Evolutionary conservation across 345 rosid genomes (phyloP), one percentile per base, ranked within the genome.

Genomic region (Eutrema heterophyllum): DNA sequence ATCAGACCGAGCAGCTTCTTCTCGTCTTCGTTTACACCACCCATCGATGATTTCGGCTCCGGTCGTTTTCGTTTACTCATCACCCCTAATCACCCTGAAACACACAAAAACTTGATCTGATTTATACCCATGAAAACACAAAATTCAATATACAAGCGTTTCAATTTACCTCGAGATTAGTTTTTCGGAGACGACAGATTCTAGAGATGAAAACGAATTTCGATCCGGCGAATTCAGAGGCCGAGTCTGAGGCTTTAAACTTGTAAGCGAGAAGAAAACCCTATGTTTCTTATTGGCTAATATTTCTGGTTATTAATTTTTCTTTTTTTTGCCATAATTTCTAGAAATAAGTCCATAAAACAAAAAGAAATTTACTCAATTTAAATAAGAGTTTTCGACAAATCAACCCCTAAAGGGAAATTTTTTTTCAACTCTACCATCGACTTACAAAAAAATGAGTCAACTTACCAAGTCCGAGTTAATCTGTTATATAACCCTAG

Each of bases 31-130:
- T 86, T 81, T 57, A 83, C 67, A 41, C 81, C 68, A 40, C 63
- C 68, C 21, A 70, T 26, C 12, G 80, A 62, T 15, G 84, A 77
- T 36, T 67, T 71, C 3, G 78, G 26, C 18, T 80, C 95, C 2
- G 86, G 79, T 9, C 81, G 83, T 75, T 84, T 86, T 74, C 97
- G 84, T 74, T 87, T 90, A 32, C 64, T 79, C 82, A 79, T 79
- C 0, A 14, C 32, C 11, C 38, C 16, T 27, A 18, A 7, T 66
- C 59, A 44, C 40, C 15, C 15, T 49, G 40, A n/a, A 53, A 72
- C n/a, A 56, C 1, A 35, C 53, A 26, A 43, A 36, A 36, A 57
- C 63, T 57, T 57, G 4, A 57, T 36, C 44, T 35, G 63, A 57
- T 5, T 57, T 2, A 9, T 35, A 18, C 9, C 27, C 24, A 21